Conservation (phyloP, 257 asterid genomes). For the Solanum bulbocastanum region DNA sequence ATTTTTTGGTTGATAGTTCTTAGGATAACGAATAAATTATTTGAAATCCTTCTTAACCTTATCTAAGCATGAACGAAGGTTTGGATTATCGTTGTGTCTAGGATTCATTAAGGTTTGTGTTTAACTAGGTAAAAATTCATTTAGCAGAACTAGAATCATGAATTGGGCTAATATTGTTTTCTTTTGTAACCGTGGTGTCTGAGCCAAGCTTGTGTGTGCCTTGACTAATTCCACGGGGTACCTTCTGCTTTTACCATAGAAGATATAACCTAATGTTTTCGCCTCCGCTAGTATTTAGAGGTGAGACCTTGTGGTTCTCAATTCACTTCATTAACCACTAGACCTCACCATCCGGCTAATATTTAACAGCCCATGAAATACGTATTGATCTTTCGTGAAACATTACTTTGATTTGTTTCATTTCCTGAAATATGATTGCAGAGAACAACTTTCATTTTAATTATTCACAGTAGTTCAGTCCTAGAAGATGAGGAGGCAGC, state of each 20-base stretch:
- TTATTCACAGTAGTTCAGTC: neutral
- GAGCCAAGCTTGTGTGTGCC: neutral
- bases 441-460: neutral
- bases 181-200: neutral
- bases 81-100: neutral
- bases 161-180: neutral
- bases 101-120: neutral
- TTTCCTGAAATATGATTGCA: neutral
- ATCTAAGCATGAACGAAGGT: neutral
- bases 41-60: neutral
- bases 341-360: neutral
- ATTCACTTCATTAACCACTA: neutral
- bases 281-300: neutral
- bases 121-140: neutral
- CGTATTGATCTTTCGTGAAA: neutral
- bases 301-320: neutral
- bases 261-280: neutral
- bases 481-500: conserved; percentile 26
- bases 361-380: neutral
- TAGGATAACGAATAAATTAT: neutral
- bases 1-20: neutral
- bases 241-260: neutral
- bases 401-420: neutral
- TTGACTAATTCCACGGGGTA: neutral
- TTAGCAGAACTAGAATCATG: neutral